Conservation (phyloP, 192 early-diverging fungal species). For the Entomortierella chlamydospora region DNA sequence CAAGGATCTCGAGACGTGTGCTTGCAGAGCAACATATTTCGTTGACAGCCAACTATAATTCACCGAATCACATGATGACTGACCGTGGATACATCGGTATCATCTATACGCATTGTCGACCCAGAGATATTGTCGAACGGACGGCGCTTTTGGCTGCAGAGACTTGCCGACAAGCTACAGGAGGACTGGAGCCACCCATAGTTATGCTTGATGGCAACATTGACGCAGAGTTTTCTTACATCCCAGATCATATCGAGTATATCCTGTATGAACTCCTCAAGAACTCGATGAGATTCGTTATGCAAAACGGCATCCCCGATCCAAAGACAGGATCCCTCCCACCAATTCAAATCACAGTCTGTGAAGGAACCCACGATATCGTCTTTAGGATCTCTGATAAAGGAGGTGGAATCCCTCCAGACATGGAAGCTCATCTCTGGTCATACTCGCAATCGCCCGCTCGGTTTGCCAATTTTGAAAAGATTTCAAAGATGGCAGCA, state of each 20-base stretch:
- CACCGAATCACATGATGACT: conserved; percentile 56
- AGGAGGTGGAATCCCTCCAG: conserved; percentile 85
- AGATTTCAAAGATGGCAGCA: conserved; percentile 82
- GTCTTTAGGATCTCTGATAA: conserved; percentile 94
- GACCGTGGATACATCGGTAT: conserved; percentile 73
- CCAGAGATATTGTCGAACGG: conserved; percentile 62
- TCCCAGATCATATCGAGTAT: conserved; percentile 95
- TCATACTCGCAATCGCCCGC: conserved; percentile 77
- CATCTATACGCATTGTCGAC: conserved; percentile 74
- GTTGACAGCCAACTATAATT: conserved; percentile 72
- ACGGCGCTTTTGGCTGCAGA: conserved; percentile 50
- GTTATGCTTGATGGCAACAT: conserved; percentile 80
- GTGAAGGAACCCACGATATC: conserved; percentile 77
- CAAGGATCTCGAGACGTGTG: conserved; percentile 89
- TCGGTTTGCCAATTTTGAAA: conserved; percentile 73
- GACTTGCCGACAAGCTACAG: conserved; percentile 19
- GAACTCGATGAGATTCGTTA: conserved; percentile 84
- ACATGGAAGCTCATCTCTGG: conserved; percentile 80
- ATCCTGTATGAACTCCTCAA: conserved; percentile 92
- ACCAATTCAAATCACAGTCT: conserved; percentile 88
- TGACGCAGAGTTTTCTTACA: conserved; percentile 87
- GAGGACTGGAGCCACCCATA: conserved; percentile 70
- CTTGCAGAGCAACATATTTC: conserved; percentile 94
- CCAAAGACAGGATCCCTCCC: conserved; percentile 63
- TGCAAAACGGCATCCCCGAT: conserved; percentile 61